phyloP scores from a whole-genome alignment of 768 basidiomycete genomes.

The Pisolithus microcarpus region DNA sequence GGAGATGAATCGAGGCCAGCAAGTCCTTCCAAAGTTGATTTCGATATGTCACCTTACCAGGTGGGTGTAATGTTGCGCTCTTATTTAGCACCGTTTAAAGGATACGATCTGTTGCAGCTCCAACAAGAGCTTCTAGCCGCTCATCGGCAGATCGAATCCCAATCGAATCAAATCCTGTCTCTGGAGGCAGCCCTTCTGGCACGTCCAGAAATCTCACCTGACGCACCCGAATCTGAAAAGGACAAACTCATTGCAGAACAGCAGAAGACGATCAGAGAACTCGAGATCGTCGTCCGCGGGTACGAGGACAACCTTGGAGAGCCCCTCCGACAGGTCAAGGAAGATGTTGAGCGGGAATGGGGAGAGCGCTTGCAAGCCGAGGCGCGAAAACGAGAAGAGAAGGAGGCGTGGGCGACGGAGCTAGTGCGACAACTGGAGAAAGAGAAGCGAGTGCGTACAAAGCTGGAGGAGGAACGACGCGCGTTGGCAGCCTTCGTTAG shows the following conservation, averaged over 20 bases:
- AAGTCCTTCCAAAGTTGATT: constrained; percentile 85
- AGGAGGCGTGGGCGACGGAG: constrained; percentile 67
- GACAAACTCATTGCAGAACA: constrained; percentile 70
- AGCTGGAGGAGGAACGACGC: constrained; percentile 70
- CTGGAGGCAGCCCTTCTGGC: constrained; percentile 71
- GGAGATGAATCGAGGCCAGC: constrained; percentile 68
- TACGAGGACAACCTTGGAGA: constrained; percentile 72
- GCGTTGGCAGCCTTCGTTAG: constrained; percentile 75
- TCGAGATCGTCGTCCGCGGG: constrained; percentile 64
- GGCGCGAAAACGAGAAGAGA: constrained; percentile 53
- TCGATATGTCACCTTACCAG: constrained; percentile 83
- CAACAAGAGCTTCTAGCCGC: constrained; percentile 85
- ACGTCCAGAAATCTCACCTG: constrained; percentile 57
- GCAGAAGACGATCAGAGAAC: constrained; percentile 65
- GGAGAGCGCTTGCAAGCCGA: constrained; percentile 52
- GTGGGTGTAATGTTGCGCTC: constrained; percentile 26
- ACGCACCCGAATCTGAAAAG: constrained; percentile 66
- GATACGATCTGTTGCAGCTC: constrained; percentile 37
- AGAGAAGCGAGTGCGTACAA: constrained; percentile 63
- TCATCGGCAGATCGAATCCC: constrained; percentile 69
- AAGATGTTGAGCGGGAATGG: constrained; percentile 76
- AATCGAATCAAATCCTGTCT: constrained; percentile 76
- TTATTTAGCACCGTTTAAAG: not conserved
- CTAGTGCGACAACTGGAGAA: constrained; percentile 70
- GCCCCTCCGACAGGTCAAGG: constrained; percentile 55